Conservation (phyloP, 2,329 filamentous ascomycete genomes). For the Xylaria sp. region DNA sequence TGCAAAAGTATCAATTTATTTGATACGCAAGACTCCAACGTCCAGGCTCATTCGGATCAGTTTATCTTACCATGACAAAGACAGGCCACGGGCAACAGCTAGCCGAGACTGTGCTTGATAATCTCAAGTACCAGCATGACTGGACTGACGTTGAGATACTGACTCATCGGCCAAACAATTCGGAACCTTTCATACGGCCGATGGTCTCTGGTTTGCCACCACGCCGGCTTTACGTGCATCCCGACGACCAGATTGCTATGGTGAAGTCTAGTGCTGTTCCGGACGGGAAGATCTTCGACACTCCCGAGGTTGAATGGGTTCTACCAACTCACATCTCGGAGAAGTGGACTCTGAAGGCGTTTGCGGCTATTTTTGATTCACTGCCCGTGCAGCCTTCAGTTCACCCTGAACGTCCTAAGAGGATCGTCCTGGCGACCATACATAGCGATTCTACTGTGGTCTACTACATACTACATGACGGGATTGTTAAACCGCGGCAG, state of each 20-base stretch:
- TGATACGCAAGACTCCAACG: not conserved
- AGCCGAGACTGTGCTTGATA: constrained; percentile 71
- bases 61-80: constrained; percentile 42
- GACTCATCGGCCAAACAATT: constrained; percentile 53
- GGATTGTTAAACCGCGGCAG: constrained; percentile 86
- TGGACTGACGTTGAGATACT: constrained; percentile 73
- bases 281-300: constrained; percentile 59
- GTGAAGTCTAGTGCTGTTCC: constrained; percentile 68
- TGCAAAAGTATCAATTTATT: not conserved
- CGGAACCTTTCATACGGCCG: constrained; percentile 63
- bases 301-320: constrained; percentile 78
- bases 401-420: constrained; percentile 65
- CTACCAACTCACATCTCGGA: constrained; percentile 78
- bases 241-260: constrained; percentile 82
- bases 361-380: constrained; percentile 77
- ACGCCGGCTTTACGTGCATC: constrained; percentile 78
- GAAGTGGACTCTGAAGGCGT: constrained; percentile 74
- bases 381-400: constrained; percentile 59
- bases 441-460: constrained; percentile 85
- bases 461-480: constrained; percentile 87
- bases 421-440: constrained; percentile 78
- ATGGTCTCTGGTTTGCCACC: constrained; percentile 80
- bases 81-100: constrained; percentile 54
- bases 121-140: constrained; percentile 79
- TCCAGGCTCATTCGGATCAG: not conserved